Evolutionary conservation across 352 stramenopile species (phyloP), one percentile per base, ranked within the genome.

Genomic region (Phytophthora litchii): DNA sequence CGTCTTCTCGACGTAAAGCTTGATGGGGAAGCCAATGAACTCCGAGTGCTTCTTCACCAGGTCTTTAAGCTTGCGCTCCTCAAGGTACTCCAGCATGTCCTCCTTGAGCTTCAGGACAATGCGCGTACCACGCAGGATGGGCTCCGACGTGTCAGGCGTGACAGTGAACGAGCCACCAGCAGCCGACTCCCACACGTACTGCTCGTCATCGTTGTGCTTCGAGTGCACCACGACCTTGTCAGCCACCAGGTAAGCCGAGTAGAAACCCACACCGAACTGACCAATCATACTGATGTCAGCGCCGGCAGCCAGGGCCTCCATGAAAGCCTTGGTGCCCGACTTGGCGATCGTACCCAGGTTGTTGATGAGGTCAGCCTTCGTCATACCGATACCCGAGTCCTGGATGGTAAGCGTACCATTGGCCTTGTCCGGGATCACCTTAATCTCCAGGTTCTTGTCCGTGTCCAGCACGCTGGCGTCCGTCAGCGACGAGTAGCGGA

Each of bases 1-100:
- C 52, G 96, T 99, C 95, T 99, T 99, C 79, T 99, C 97, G 14
- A 98, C 97, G 77, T 99, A 98, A 13, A 99, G 90, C 83, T 98
- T 98, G 82, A 99, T 99, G 29, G 97, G 96, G 94, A 99, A 99
- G 46, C 96, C 94, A 87, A 99, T 99, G 85, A 99, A 99, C 82
- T 99, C 97, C 7, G 94, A 99, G 85, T 99, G 97, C 85, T 99
- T 99, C 93, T 99, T 99, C 43, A 99, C 96, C 31, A 99, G 79
- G 76, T 99, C 97, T 80, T 99, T 99, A 52, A 99, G 80, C 70
- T 97, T 96, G 72, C 92, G 91, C 80, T 99, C 97, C 77, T 99
- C 97, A 1, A 99, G 75, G 87, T 99, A 99, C 76, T 99, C 97
- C 6, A 94, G 88, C 96, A 99, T 98, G 80, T 99, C 97, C 74